Evolutionary conservation across 352 stramenopile species (phyloP).

Genomic region (Globisporangium echinulatum): DNA sequence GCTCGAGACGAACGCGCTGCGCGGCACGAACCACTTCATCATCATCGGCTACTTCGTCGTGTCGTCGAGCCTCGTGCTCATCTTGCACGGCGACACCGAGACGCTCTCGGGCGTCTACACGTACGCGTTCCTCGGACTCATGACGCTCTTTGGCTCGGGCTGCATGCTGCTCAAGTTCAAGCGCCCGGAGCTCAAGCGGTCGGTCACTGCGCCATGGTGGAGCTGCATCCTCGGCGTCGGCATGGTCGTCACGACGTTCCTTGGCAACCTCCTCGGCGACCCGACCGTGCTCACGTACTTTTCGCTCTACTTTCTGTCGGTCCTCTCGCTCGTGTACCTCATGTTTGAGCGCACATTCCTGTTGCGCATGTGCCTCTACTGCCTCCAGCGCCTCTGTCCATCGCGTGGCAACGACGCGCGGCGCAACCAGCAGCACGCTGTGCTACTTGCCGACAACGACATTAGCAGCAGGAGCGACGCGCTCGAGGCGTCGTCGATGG

Average conservation of each 20-base stretch:
- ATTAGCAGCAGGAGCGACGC: too few species aligned
- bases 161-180: conserved; percentile 96
- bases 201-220: conserved; percentile 86
- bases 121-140: conserved; percentile 93
- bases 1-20: conserved; percentile 72
- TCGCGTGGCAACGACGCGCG: conserved; percentile 32
- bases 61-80: conserved; percentile 82
- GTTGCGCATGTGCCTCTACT: conserved; percentile 77
- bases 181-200: conserved; percentile 81
- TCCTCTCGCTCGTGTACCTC: conserved; percentile 76
- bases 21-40: conserved; percentile 90
- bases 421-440: conserved; percentile 9
- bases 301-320: conserved; percentile 81
- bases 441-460: conserved; percentile 21
- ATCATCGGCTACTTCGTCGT: conserved; percentile 89
- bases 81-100: conserved; percentile 88
- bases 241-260: conserved; percentile 80
- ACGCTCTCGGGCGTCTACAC: conserved; percentile 93
- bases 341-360: conserved; percentile 89
- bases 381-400: conserved; percentile 64
- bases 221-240: conserved; percentile 71
- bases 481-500: conserved; percentile 27
- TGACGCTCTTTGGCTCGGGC: conserved; percentile 91
- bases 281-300: conserved; percentile 87
- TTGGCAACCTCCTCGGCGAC: conserved; percentile 82